Percentiles rank a stretch among this genome's conserved stretches.
Evolutionary conservation across 805 yeast genomes (phyloP).

Genomic region (Candida tibetensis): DNA sequence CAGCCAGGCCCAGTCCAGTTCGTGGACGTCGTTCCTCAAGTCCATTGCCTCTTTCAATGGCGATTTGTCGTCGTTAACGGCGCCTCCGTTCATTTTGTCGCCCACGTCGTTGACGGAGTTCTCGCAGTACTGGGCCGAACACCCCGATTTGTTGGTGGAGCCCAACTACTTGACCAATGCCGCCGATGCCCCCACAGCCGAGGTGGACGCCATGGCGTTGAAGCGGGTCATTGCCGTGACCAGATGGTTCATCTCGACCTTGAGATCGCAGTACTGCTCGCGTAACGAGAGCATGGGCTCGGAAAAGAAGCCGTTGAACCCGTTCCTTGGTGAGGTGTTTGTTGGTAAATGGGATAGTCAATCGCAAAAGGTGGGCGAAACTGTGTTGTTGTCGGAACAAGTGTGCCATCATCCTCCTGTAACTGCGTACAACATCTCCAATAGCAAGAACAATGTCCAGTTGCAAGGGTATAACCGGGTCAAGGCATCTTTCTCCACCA

Average conservation of each 20-base stretch:
- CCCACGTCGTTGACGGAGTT: conserved; percentile 87
- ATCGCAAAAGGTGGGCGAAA: conserved; percentile 62
- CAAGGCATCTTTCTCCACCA: conserved; percentile 73
- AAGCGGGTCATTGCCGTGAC: conserved; percentile 79
- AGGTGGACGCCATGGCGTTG: conserved; percentile 45
- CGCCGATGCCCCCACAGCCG: conserved; percentile 35
- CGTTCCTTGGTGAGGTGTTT: conserved; percentile 92
- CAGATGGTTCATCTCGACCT: conserved; percentile 86
- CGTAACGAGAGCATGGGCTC: conserved; percentile 90
- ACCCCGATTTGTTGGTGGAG: conserved; percentile 75
- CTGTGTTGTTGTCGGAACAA: conserved; percentile 81
- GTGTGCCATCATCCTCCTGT: conserved; percentile 97
- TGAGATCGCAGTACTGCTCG: conserved; percentile 90
- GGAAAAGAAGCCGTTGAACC: conserved; percentile 96
- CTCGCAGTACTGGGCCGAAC: conserved; percentile 95
- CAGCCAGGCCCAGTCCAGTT: conserved; percentile 16
- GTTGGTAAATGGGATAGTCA: conserved; percentile 82
- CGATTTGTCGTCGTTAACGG: conserved; percentile 89
- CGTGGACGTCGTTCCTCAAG: conserved; percentile 92
- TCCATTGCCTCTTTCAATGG: conserved; percentile 92
- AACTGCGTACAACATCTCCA: conserved; percentile 84
- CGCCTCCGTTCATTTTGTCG: conserved; percentile 94
- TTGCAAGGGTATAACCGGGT: conserved; percentile 90
- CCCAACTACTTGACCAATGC: conserved; percentile 52
- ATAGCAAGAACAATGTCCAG: conserved; percentile 63